A percentile compares a stretch with the other conserved stretches of the same genome.
These are phyloP conservation scores for Lachnellula cervina DNA, from an alignment of 2,329 filamentous ascomycete species.

Conservation along the genomic window DNA sequence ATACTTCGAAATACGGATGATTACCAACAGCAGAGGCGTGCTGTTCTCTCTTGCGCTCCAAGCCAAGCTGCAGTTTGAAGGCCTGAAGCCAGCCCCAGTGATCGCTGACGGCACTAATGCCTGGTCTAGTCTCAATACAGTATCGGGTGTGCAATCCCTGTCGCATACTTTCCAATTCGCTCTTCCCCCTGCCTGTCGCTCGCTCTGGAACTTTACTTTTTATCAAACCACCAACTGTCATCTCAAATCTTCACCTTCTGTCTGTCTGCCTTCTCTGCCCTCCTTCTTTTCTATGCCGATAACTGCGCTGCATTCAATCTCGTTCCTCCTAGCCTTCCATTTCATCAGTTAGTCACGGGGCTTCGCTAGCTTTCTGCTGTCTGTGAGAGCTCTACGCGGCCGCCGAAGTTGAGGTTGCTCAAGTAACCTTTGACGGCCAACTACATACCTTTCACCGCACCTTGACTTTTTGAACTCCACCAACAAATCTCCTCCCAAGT, in stretches of 20 bases:
- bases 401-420: background rate
- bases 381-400: background rate
- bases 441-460: conserved; percentile 16
- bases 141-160: background rate
- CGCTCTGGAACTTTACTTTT: no score
- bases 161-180: background rate
- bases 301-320: conserved; percentile 3
- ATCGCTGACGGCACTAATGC: background rate
- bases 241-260: background rate
- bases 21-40: background rate
- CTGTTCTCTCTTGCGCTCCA: background rate
- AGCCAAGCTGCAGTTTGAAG: no score
- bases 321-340: conserved; percentile 2
- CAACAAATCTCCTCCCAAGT: background rate
- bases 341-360: conserved; percentile 2
- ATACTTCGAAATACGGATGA: background rate
- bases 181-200: background rate
- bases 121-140: background rate
- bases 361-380: conserved; percentile 6
- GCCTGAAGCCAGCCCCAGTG: background rate
- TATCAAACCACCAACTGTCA: background rate
- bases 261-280: background rate
- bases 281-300: background rate
- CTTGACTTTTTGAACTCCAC: background rate
- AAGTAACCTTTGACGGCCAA: conserved; percentile 1